A percentile compares a stretch with the other conserved stretches of the same genome.
Evolutionary conservation across 306 rosid species (phyloP).

Genomic region (Begonia fuchsioides): DNA sequence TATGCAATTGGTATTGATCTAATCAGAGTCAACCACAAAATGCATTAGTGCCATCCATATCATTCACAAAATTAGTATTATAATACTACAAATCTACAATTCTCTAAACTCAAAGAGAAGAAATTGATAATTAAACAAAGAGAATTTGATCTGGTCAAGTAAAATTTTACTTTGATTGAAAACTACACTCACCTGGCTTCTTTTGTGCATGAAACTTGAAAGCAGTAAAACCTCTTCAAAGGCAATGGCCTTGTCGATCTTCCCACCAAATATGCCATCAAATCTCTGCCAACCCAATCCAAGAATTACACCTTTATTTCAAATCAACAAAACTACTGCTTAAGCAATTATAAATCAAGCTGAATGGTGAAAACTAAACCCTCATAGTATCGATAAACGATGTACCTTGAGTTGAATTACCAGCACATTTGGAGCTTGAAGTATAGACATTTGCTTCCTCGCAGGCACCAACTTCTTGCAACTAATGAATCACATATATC

Average conservation of each 20-base stretch:
- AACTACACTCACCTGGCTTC: constrained; percentile 56
- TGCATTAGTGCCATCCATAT: too few species aligned
- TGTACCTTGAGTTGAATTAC: constrained; percentile 88
- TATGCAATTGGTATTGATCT: too few species aligned
- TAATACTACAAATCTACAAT: too few species aligned
- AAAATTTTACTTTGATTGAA: constrained; percentile 1
- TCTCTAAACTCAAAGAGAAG: too few species aligned
- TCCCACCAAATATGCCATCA: constrained; percentile 80
- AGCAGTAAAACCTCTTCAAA: constrained; percentile 86
- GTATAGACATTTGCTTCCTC: constrained; percentile 87
- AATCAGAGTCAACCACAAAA: too few species aligned
- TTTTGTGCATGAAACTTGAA: constrained; percentile 86
- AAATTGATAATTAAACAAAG: too few species aligned
- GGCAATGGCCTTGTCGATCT: constrained; percentile 80
- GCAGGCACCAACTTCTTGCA: constrained; percentile 90
- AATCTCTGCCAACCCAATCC: constrained; percentile 63
- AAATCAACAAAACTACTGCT: constrained; percentile 9
- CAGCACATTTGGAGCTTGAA: constrained; percentile 84
- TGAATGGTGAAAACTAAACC: constrained; percentile 5
- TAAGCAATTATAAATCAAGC: background rate
- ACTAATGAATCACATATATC: constrained; percentile 26
- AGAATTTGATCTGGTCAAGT: too few species aligned
- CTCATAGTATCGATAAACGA: constrained; percentile 2
- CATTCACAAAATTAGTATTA: too few species aligned
- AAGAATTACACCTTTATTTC: constrained; percentile 14